Conservation (phyloP, 2,329 filamentous ascomycete genomes). For the Leptoxyphium fumago region DNA sequence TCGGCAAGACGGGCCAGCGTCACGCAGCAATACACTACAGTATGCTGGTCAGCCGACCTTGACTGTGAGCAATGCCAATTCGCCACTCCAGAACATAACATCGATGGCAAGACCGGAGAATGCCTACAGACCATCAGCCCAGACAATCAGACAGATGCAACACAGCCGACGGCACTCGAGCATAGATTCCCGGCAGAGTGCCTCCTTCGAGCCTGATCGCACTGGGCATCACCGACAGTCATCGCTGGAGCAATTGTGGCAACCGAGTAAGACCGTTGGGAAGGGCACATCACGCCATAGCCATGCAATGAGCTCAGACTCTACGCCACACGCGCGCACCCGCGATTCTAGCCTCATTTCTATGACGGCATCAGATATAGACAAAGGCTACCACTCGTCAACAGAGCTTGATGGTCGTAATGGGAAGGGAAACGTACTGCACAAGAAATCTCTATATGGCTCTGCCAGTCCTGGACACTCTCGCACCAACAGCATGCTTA, state of each 20-base stretch:
- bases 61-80: constrained; percentile 6
- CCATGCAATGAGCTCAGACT: constrained; percentile 18
- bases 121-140: constrained; percentile 19
- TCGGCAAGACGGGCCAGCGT: neutral
- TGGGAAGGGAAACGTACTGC: constrained; percentile 54
- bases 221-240: constrained; percentile 38
- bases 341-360: constrained; percentile 16
- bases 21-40: neutral
- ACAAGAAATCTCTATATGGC: constrained; percentile 45
- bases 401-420: constrained; percentile 65
- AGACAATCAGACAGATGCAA: constrained; percentile 39
- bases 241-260: constrained; percentile 45
- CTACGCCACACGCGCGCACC: constrained; percentile 11
- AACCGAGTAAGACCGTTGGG: constrained; percentile 5
- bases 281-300: constrained; percentile 1
- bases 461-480: constrained; percentile 34
- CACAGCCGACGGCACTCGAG: constrained; percentile 81
- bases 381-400: constrained; percentile 87
- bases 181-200: constrained; percentile 48
- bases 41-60: constrained; percentile 1
- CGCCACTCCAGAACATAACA: constrained; percentile 18
- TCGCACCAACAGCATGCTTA: constrained; percentile 49
- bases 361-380: constrained; percentile 41
- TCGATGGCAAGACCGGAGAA: constrained; percentile 19
- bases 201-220: constrained; percentile 8